Percentiles rank a stretch among this genome's conserved stretches.
Evolutionary conservation across 2,329 filamentous ascomycete species (phyloP).

Genomic region (Ciborinia camelliae): DNA sequence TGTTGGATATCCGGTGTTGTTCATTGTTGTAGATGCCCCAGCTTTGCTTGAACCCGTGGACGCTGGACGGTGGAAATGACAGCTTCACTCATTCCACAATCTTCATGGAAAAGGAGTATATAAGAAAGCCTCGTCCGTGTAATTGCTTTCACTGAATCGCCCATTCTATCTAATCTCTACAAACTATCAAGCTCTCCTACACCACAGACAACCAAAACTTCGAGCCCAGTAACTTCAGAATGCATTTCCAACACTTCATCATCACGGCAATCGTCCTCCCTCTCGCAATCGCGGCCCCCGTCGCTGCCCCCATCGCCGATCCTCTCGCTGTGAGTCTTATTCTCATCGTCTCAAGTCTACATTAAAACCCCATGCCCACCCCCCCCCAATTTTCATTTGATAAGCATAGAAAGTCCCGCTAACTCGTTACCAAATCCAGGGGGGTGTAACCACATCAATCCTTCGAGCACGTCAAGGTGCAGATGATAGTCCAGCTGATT

Average conservation of each 20-base stretch:
- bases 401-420: not conserved
- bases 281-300: not conserved
- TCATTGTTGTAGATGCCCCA: not conserved
- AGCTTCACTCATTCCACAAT: not conserved
- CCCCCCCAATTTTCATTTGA: not conserved
- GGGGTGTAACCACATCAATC: not conserved
- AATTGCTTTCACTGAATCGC: not conserved
- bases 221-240: not conserved
- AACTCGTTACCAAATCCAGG: not conserved
- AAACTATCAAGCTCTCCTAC: not conserved
- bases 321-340: not conserved
- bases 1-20: no score
- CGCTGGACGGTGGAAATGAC: not conserved
- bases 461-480: not conserved
- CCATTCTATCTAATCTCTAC: not conserved
- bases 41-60: not conserved
- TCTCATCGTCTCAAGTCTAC: not conserved
- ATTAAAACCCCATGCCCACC: no score
- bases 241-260: not conserved
- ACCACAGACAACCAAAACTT: not conserved
- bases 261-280: not conserved
- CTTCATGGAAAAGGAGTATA: not conserved
- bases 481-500: no score
- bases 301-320: no score
- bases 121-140: not conserved